Percentiles rank a stretch among this genome's conserved stretches.
phyloP scores from a whole-genome alignment of 2,329 filamentous ascomycete genomes.

The Colletotrichum truncatum region DNA sequence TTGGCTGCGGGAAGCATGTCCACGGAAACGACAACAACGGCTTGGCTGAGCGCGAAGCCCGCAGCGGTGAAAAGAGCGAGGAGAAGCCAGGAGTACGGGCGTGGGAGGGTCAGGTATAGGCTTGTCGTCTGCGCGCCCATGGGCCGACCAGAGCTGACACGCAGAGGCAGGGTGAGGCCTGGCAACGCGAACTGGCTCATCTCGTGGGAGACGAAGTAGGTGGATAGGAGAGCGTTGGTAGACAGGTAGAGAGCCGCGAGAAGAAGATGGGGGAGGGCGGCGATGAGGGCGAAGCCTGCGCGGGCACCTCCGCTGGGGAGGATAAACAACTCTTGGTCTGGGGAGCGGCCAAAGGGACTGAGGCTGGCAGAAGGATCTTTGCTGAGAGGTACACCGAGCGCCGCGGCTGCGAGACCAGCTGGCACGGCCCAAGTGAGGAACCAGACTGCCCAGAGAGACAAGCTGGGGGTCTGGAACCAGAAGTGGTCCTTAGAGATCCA shows the following conservation, averaged over 20 bases:
- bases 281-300: slow-evolving; percentile 47
- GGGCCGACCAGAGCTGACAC: slow-evolving; percentile 55
- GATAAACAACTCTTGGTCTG: slow-evolving; percentile 44
- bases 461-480: slow-evolving; percentile 56
- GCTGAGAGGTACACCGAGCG: slow-evolving; percentile 47
- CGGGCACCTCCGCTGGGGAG: slow-evolving; percentile 34
- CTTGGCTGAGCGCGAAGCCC: slow-evolving; percentile 52
- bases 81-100: slow-evolving; percentile 54
- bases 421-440: slow-evolving; percentile 48
- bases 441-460: slow-evolving; percentile 52
- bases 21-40: slow-evolving; percentile 46
- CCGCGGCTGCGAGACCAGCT: slow-evolving; percentile 46
- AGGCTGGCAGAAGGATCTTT: slow-evolving; percentile 40
- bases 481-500: slow-evolving; percentile 50
- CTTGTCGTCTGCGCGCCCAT: slow-evolving; percentile 56
- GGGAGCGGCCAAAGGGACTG: slow-evolving; percentile 49
- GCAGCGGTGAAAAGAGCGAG: slow-evolving; percentile 53
- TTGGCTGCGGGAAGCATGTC: slow-evolving; percentile 30
- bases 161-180: slow-evolving; percentile 44
- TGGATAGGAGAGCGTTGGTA: slow-evolving; percentile 56
- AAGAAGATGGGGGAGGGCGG: slow-evolving; percentile 58
- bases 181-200: slow-evolving; percentile 52
- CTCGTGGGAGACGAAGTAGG: slow-evolving; percentile 61
- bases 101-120: slow-evolving; percentile 60
- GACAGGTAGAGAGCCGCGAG: slow-evolving; percentile 57